phyloP scores from a whole-genome alignment of 306 rosid genomes.

The Rosa chinensis region DNA sequence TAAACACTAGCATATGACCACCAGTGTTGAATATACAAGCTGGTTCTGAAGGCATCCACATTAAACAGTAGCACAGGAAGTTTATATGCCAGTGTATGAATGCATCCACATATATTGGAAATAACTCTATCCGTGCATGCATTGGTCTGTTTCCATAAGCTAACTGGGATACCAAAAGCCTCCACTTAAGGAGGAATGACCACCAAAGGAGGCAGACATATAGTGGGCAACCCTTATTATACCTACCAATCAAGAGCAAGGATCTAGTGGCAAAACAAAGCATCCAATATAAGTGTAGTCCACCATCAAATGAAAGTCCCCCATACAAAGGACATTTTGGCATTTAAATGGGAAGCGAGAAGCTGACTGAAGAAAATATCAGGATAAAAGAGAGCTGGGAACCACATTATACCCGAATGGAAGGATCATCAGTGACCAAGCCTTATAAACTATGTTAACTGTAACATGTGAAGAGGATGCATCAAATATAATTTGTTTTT shows the following conservation, averaged over 20 bases:
- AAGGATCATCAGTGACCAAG: background rate
- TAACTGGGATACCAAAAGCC: background rate
- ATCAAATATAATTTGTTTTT: background rate
- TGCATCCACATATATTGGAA: background rate
- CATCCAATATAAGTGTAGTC: background rate
- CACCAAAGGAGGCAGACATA: background rate
- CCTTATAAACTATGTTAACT: background rate
- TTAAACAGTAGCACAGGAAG: background rate
- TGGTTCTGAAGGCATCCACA: background rate
- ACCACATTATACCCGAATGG: background rate
- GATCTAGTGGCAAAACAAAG: background rate
- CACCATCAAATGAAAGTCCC: background rate
- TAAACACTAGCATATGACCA: background rate
- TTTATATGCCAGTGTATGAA: background rate
- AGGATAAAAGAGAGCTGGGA: background rate
- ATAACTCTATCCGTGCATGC: background rate
- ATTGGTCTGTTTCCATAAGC: background rate
- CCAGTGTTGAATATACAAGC: background rate
- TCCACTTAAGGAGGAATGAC: background rate
- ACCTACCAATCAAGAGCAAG: background rate
- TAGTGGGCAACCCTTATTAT: background rate
- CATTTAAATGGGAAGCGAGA: background rate
- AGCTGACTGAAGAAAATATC: background rate
- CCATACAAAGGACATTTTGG: conserved; percentile 1
- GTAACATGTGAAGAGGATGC: background rate